phyloP scores from a whole-genome alignment of 2,329 filamentous ascomycete species.

The Achaetomium macrosporum region DNA sequence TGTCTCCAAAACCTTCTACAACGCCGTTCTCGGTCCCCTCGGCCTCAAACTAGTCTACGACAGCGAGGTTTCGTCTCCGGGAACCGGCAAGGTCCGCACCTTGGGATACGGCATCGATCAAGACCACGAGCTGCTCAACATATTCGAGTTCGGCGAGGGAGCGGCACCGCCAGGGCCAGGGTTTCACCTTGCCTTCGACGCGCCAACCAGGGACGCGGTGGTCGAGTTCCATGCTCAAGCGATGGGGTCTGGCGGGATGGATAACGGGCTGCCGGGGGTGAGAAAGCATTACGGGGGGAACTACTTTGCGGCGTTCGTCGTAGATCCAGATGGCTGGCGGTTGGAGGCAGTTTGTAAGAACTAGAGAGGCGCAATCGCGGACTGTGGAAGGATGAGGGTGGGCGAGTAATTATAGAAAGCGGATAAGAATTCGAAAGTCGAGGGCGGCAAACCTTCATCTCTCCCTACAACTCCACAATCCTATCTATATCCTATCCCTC shows the following conservation, averaged over 20 bases:
- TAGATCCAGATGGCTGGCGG: constrained; percentile 31
- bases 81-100: constrained; percentile 17
- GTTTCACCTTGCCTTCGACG: constrained; percentile 32
- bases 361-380: neutral
- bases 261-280: constrained; percentile 29
- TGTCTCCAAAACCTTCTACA: constrained; percentile 30
- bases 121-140: constrained; percentile 27
- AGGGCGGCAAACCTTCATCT: too few relatives aligned
- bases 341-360: constrained; percentile 30
- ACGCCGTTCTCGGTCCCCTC: constrained; percentile 25
- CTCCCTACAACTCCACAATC: too few relatives aligned
- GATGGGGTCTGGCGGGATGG: constrained; percentile 25
- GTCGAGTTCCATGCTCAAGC: constrained; percentile 28
- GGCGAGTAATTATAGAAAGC: too few relatives aligned
- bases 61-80: constrained; percentile 17
- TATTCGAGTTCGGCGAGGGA: constrained; percentile 27
- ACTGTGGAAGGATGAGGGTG: neutral
- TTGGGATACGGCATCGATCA: constrained; percentile 29
- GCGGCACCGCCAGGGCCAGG: constrained; percentile 26
- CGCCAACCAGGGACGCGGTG: constrained; percentile 27
- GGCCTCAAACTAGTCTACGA: constrained; percentile 29
- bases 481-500: too few relatives aligned
- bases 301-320: constrained; percentile 32
- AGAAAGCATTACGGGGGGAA: constrained; percentile 28
- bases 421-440: too few relatives aligned